Evolutionary conservation across 2,329 filamentous ascomycete species (phyloP).

Genomic region (Fusarium illudens): DNA sequence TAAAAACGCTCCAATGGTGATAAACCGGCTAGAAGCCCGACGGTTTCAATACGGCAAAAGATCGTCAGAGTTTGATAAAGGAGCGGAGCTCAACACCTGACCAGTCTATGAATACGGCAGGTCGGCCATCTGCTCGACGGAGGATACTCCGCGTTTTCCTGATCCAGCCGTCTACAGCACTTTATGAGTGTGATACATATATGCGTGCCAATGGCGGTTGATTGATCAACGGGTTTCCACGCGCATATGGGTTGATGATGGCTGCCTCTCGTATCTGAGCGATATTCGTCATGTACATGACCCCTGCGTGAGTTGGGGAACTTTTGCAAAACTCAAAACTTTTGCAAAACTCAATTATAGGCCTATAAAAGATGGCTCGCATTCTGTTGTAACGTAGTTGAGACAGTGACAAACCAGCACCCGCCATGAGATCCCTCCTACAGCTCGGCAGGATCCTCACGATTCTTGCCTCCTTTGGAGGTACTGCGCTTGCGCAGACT

Average conservation of each 20-base stretch:
- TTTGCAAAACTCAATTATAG: neutral
- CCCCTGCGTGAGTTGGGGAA: neutral
- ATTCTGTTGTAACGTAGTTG: neutral
- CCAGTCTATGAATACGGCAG: neutral
- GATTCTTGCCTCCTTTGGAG: neutral
- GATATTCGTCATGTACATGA: neutral
- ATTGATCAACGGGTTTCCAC: neutral
- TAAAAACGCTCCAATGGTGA: conserved; percentile 9
- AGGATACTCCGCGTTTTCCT: neutral
- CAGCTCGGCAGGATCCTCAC: neutral
- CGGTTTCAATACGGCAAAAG: conserved; percentile 9
- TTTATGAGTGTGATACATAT: neutral
- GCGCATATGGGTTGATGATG: neutral
- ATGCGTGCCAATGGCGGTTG: conserved; percentile 11
- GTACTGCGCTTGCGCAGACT: neutral
- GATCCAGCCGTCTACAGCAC: neutral
- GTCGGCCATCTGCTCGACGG: neutral
- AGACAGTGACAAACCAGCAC: neutral
- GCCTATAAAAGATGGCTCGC: conserved; percentile 3
- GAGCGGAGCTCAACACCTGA: neutral
- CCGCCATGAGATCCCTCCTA: conserved; percentile 6
- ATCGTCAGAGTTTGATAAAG: conserved; percentile 12
- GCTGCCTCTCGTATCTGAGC: neutral
- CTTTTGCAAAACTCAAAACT: neutral
- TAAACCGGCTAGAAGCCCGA: neutral